These are phyloP conservation scores for Solanum infundibuliforme DNA, from an alignment of 257 asterid genomes.

Conservation along the genomic window DNA sequence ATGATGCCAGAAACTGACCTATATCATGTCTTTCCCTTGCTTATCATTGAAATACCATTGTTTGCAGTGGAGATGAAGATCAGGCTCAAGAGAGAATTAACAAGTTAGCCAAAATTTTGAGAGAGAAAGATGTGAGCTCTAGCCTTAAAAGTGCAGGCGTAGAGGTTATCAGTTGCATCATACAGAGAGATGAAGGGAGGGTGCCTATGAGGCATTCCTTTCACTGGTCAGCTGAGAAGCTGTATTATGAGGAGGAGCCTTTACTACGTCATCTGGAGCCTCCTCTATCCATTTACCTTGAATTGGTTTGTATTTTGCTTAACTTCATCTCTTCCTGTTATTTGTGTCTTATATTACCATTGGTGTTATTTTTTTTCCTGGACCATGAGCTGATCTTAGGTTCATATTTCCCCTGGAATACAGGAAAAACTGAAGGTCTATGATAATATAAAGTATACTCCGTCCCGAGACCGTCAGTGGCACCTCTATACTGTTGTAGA, in stretches of 20 bases:
- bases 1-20: not conserved
- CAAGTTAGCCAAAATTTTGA: slow-evolving; percentile 84
- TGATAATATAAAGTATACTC: slow-evolving; percentile 68
- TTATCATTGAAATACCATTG: not conserved
- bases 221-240: slow-evolving; percentile 71
- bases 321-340: not conserved
- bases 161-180: slow-evolving; percentile 80
- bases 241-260: slow-evolving; percentile 77
- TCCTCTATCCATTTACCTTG: slow-evolving; percentile 93
- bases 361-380: not conserved
- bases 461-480: slow-evolving; percentile 99
- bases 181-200: slow-evolving; percentile 97
- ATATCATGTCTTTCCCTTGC: not conserved
- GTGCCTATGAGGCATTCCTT: slow-evolving; percentile 99
- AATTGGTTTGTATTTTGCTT: slow-evolving; percentile 50
- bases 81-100: slow-evolving; percentile 96
- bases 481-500: slow-evolving; percentile 85
- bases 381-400: not conserved
- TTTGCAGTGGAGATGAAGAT: slow-evolving; percentile 92
- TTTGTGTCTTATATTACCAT: not conserved
- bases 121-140: slow-evolving; percentile 78
- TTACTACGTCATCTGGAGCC: slow-evolving; percentile 95
- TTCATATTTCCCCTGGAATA: slow-evolving; percentile 7
- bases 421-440: slow-evolving; percentile 92
- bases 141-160: slow-evolving; percentile 85